phyloP scores from a whole-genome alignment of 108 stramenopile species.

The Fragilariopsis cylindrus region DNA sequence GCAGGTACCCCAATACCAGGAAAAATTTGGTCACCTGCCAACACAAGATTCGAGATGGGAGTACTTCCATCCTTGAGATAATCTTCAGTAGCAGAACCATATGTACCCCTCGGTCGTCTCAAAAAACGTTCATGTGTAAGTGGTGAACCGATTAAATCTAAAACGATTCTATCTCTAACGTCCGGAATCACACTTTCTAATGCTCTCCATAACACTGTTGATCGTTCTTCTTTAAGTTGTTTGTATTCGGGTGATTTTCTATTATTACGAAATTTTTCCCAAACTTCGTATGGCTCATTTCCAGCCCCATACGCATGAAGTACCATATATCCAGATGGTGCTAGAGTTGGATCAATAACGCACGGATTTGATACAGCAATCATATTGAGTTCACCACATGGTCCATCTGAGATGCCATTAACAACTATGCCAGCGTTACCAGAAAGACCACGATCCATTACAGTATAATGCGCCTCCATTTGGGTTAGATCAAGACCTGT shows the following conservation, averaged over 20 bases:
- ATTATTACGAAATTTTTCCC: constrained; percentile 55
- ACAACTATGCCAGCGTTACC: constrained; percentile 37
- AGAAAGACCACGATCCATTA: constrained; percentile 80
- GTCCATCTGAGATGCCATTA: constrained; percentile 55
- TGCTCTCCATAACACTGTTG: constrained; percentile 82
- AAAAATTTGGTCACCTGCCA: constrained; percentile 80
- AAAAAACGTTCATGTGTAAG: constrained; percentile 90
- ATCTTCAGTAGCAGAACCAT: constrained; percentile 88
- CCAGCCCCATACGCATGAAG: constrained; percentile 92
- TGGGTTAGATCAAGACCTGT: constrained; percentile 58
- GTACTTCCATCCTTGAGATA: constrained; percentile 81
- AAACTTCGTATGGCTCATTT: constrained; percentile 89
- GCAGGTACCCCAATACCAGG: constrained; percentile 84
- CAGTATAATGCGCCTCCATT: constrained; percentile 91
- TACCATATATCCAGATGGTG: constrained; percentile 86
- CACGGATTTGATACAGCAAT: constrained; percentile 91
- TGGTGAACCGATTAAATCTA: constrained; percentile 83
- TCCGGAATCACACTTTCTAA: constrained; percentile 90
- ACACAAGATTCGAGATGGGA: constrained; percentile 62
- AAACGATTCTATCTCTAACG: constrained; percentile 69
- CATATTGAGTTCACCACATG: constrained; percentile 89
- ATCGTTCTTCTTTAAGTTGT: constrained; percentile 76
- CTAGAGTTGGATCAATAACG: constrained; percentile 73
- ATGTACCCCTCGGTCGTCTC: constrained; percentile 77
- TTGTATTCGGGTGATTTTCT: constrained; percentile 64